A percentile compares a stretch with the other conserved stretches of the same genome.
These are phyloP conservation scores for Echites panduratus DNA, from an alignment of 257 asterid species.

Conservation along the genomic window DNA sequence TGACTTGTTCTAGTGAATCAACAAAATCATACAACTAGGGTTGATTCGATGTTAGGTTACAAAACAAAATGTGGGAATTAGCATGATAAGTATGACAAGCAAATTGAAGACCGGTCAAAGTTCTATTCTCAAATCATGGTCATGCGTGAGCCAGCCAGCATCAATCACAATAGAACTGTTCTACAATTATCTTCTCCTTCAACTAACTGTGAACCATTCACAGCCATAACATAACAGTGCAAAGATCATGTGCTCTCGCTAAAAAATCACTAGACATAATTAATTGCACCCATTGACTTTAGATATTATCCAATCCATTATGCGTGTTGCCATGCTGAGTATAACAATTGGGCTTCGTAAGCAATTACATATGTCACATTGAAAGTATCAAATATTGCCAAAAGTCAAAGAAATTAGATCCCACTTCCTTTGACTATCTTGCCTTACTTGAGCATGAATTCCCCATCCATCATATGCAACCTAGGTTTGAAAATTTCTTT, in stretches of 20 bases:
- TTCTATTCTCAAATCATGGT: conserved; percentile 2
- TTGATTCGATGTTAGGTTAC: neutral
- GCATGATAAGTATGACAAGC: neutral
- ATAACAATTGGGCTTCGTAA: neutral
- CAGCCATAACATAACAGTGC: conserved; percentile 18
- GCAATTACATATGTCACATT: conserved; percentile 6
- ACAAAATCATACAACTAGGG: neutral
- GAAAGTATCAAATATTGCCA: neutral
- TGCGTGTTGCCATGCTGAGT: neutral
- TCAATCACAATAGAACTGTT: conserved; percentile 4
- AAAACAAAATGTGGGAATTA: no score
- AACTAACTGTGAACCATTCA: conserved; percentile 14
- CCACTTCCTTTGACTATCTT: neutral
- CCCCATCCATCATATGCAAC: neutral
- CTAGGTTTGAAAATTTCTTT: neutral
- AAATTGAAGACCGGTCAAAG: neutral
- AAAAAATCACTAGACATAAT: conserved; percentile 8
- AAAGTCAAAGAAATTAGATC: conserved; percentile 11
- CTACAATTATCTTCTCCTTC: conserved; percentile 19
- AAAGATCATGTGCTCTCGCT: conserved; percentile 21
- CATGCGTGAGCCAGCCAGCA: conserved; percentile 4
- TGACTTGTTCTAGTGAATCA: neutral
- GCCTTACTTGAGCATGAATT: neutral
- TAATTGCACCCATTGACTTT: conserved; percentile 24
- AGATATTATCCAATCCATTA: neutral